Evolutionary conservation across 495 filamentous ascomycete genomes (phyloP).

Genomic region (Entonaema liquescens): DNA sequence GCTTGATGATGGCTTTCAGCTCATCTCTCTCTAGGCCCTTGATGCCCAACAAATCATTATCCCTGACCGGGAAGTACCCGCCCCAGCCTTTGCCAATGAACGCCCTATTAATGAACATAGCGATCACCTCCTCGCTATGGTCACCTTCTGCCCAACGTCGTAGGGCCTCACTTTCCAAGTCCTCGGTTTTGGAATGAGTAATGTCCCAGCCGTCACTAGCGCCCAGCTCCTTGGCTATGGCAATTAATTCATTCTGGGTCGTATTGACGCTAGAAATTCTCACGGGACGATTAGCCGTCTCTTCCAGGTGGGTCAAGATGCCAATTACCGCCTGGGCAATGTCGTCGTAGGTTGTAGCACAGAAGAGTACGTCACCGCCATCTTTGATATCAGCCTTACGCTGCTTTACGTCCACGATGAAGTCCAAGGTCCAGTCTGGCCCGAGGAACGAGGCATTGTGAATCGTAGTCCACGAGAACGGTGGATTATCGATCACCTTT

Average conservation of each 20-base stretch:
- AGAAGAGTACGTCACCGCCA: constrained; percentile 39
- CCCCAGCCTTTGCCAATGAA: constrained; percentile 42
- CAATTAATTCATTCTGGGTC: constrained; percentile 38
- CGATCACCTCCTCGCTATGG: constrained; percentile 43
- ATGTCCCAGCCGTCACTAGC: constrained; percentile 35
- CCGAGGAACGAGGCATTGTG: constrained; percentile 54
- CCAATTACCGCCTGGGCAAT: constrained; percentile 39
- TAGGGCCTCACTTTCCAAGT: constrained; percentile 33
- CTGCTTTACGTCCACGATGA: constrained; percentile 42
- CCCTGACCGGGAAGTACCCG: constrained; percentile 38
- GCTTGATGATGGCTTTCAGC: constrained; percentile 37
- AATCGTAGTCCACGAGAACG: constrained; percentile 57
- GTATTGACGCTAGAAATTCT: constrained; percentile 39
- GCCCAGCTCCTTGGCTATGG: constrained; percentile 39
- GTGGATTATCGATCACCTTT: constrained; percentile 41
- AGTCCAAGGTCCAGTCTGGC: constrained; percentile 39
- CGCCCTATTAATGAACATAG: constrained; percentile 41
- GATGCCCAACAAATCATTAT: constrained; percentile 39
- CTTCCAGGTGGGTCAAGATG: constrained; percentile 39
- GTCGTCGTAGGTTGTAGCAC: constrained; percentile 37
- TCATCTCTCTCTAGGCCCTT: constrained; percentile 34
- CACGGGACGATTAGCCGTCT: constrained; percentile 39
- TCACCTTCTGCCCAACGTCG: constrained; percentile 39
- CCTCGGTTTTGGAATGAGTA: constrained; percentile 36
- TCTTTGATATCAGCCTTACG: constrained; percentile 41